Evolutionary conservation across 345 rosid genomes (phyloP), one percentile per base, ranked within the genome.

Genomic region (Gossypium bickii): DNA sequence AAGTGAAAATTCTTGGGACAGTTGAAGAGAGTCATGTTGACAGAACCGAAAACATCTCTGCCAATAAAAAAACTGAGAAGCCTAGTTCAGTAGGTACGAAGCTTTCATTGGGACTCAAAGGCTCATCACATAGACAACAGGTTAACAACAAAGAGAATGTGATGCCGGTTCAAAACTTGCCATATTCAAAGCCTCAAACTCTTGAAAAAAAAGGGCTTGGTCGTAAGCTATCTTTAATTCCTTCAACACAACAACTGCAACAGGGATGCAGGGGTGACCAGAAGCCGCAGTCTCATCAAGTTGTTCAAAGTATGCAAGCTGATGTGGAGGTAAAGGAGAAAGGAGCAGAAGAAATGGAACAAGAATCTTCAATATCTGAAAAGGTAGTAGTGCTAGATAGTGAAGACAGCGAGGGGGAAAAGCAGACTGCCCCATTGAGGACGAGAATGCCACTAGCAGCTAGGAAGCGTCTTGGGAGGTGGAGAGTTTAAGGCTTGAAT

Each of bases 401-500:
- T 56, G 97, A 93, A 78, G 97, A 91, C 4, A 89, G 94, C 34
- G 97, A 86, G 72, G 88, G 85, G 18, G 94, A 90, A 77, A 82
- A 22, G 22, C 76, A 67, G 55, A 76, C 68, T 48, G 78, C 75
- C 70, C 62, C 76, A 38, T 22, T 20, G 43, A 84, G 86, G 83
- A 72, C 71, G 47, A 81, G 78, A 73, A 71, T 80, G 77, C 75
- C 83, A 55, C 22, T 85, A 64, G 78, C 76, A 71, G 62, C 62
- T 20, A 67, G 85, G 62, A 87, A 79, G 75, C 80, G 83, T 20
- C 22, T 73, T 9, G 72, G 72, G 22, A 78, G 77, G 78, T 43
- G 79, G 72, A 85, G 72, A 73, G 57, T 55, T 57, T 48, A 78
- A 77, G 71, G 78, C 83, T 69, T 77, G 76, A 79, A 45, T 38